These are phyloP conservation scores for Diaporthe citriasiana DNA, from an alignment of 2,329 filamentous ascomycete species.

Conservation along the genomic window DNA sequence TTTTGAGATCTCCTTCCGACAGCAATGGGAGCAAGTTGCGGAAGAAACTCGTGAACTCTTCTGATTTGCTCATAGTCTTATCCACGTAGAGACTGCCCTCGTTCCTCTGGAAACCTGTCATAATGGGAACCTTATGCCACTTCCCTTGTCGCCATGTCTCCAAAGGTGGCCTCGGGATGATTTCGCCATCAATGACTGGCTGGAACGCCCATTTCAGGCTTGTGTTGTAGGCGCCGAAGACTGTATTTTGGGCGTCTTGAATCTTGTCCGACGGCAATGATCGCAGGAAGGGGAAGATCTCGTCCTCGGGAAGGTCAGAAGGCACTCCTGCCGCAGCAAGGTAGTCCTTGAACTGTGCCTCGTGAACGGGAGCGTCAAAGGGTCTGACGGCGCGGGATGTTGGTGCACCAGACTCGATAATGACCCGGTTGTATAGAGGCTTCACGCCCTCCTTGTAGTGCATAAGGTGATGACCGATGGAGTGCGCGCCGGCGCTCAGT, in stretches of 20 bases:
- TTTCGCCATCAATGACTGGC: slow-evolving; percentile 61
- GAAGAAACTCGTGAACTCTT: slow-evolving; percentile 56
- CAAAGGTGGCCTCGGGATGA: slow-evolving; percentile 49
- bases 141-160: slow-evolving; percentile 46
- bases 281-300: slow-evolving; percentile 61
- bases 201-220: slow-evolving; percentile 65
- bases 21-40: slow-evolving; percentile 56
- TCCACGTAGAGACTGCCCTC: slow-evolving; percentile 60
- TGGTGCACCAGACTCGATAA: slow-evolving; percentile 57
- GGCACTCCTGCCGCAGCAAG: slow-evolving; percentile 60
- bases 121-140: slow-evolving; percentile 54
- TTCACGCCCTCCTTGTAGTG: slow-evolving; percentile 53
- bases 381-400: slow-evolving; percentile 56
- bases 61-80: slow-evolving; percentile 51
- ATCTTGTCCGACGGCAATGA: slow-evolving; percentile 51
- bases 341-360: slow-evolving; percentile 63
- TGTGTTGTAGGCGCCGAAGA: slow-evolving; percentile 53
- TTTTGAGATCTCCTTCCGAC: slow-evolving; percentile 51
- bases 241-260: slow-evolving; percentile 51
- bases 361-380: slow-evolving; percentile 62
- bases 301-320: slow-evolving; percentile 57
- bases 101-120: slow-evolving; percentile 60
- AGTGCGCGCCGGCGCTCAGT: slow-evolving; percentile 65
- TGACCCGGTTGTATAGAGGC: slow-evolving; percentile 54
- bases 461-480: slow-evolving; percentile 70